Conservation (phyloP, 208 protist species). For the Leishmania lainsoni region DNA sequence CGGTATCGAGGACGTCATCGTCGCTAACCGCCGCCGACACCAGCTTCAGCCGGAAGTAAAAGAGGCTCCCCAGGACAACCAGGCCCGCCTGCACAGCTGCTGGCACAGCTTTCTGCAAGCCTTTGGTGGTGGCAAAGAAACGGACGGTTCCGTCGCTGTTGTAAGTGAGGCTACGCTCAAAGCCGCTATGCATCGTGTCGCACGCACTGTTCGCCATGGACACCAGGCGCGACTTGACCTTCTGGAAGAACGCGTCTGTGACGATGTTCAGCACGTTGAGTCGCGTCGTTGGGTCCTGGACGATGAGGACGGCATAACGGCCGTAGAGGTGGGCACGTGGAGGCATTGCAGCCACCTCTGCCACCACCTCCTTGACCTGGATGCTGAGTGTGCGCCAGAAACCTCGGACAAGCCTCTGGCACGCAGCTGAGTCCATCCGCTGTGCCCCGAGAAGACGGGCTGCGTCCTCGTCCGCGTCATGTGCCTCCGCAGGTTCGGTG, state of each 20-base stretch:
- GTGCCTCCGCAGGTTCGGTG: slow-evolving; percentile 14
- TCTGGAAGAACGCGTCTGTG: slow-evolving; percentile 60
- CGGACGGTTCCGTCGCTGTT: slow-evolving; percentile 69
- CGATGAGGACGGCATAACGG: slow-evolving; percentile 53
- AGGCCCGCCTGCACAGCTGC: slow-evolving; percentile 68
- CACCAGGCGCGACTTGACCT: slow-evolving; percentile 56
- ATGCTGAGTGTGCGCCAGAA: slow-evolving; percentile 70
- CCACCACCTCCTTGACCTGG: slow-evolving; percentile 42
- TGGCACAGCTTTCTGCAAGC: slow-evolving; percentile 62
- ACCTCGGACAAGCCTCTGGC: slow-evolving; percentile 43
- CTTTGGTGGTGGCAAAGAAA: slow-evolving; percentile 72
- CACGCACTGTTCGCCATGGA: slow-evolving; percentile 79
- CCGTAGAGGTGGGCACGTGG: slow-evolving; percentile 48
- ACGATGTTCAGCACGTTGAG: slow-evolving; percentile 52
- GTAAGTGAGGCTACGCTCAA: slow-evolving; percentile 75
- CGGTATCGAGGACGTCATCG: background rate
- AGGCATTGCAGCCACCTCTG: slow-evolving; percentile 35
- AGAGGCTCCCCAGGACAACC: slow-evolving; percentile 60
- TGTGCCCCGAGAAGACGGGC: slow-evolving; percentile 16
- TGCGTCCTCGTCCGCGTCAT: slow-evolving; percentile 1
- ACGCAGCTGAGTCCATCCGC: slow-evolving; percentile 54
- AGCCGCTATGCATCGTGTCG: slow-evolving; percentile 76
- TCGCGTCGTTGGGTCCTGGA: slow-evolving; percentile 56
- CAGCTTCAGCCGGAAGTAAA: slow-evolving; percentile 82
- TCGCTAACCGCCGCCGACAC: background rate